Percentiles rank a stretch among this genome's conserved stretches.
Conservation (phyloP, 495 filamentous ascomycete species). For the Hypoxylon lenormandii region DNA sequence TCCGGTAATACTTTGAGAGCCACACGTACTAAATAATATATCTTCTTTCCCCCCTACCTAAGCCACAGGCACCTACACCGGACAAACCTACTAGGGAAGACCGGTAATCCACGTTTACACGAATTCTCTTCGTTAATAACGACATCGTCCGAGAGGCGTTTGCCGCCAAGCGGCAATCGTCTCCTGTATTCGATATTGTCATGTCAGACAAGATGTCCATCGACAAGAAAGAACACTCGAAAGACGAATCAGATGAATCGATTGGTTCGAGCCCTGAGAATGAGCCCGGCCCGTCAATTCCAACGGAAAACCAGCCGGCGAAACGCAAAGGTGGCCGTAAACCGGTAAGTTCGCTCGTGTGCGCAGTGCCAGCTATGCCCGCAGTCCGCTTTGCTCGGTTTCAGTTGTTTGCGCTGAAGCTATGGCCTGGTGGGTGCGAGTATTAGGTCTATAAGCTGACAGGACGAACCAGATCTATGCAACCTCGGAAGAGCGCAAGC, state of each 20-base stretch:
- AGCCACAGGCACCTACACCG: conserved; percentile 34
- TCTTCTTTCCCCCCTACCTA: conserved; percentile 12
- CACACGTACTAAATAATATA: conserved; percentile 32
- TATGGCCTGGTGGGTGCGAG: conserved; percentile 39
- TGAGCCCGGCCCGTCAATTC: conserved; percentile 55
- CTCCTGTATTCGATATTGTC: conserved; percentile 51
- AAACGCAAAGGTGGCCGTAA: conserved; percentile 98
- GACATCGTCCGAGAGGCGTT: conserved; percentile 47
- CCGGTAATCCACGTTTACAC: conserved; percentile 14
- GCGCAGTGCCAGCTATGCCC: conserved; percentile 25
- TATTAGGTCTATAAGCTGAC: conserved; percentile 45
- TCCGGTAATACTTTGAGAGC: conserved; percentile 31
- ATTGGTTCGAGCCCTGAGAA: conserved; percentile 67
- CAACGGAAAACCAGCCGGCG: conserved; percentile 63
- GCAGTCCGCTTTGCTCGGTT: conserved; percentile 38
- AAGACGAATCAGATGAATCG: conserved; percentile 67
- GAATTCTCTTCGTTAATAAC: conserved; percentile 16
- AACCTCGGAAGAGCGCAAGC: conserved; percentile 97
- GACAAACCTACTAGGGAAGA: conserved; percentile 32
- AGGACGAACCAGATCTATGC: conserved; percentile 79
- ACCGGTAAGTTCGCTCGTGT: conserved; percentile 73
- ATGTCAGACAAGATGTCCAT: conserved; percentile 71
- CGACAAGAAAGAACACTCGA: conserved; percentile 66
- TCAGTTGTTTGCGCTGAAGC: conserved; percentile 33
- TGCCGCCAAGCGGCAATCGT: conserved; percentile 51